Conservation (phyloP, 164 flowering plant species). For the Dillenia suffruticosa region DNA sequence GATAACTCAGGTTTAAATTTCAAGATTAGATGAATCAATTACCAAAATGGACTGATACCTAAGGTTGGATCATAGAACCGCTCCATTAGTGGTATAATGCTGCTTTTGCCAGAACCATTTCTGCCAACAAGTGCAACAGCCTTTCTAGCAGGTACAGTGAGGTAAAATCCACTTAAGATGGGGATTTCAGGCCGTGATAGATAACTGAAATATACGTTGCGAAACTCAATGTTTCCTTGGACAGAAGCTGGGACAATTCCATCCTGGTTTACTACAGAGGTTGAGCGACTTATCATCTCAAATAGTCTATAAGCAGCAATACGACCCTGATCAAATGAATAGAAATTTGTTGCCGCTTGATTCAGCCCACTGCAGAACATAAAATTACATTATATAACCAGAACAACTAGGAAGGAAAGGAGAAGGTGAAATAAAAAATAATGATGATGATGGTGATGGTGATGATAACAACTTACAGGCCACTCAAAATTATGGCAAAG, state of each 20-base stretch:
- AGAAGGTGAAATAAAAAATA: not conserved
- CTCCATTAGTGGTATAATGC: slow-evolving; percentile 98
- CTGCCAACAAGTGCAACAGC: slow-evolving; percentile 98
- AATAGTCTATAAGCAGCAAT: slow-evolving; percentile 96
- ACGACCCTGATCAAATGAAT: slow-evolving; percentile 97
- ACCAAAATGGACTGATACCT: slow-evolving; percentile 38
- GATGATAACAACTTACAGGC: slow-evolving; percentile 87
- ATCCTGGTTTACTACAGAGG: slow-evolving; percentile 68
- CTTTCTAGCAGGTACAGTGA: slow-evolving; percentile 90
- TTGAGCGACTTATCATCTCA: slow-evolving; percentile 98
- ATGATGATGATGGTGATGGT: not conserved
- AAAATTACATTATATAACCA: slow-evolving; percentile 1
- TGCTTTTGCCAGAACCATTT: slow-evolving; percentile 98
- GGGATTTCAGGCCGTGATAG: slow-evolving; percentile 97
- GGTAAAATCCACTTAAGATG: slow-evolving; percentile 91
- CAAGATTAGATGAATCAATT: not conserved
- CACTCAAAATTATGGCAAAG: slow-evolving; percentile 92
- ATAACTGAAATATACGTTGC: slow-evolving; percentile 96
- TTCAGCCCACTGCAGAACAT: slow-evolving; percentile 71
- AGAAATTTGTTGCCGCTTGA: slow-evolving; percentile 99
- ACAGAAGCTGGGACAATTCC: slow-evolving; percentile 57
- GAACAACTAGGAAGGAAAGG: not conserved
- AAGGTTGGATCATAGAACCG: slow-evolving; percentile 97
- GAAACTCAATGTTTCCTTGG: slow-evolving; percentile 94
- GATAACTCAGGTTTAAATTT: not conserved